phyloP scores from a whole-genome alignment of 2,329 filamentous ascomycete genomes.

The Neocucurbitaria cava region DNA sequence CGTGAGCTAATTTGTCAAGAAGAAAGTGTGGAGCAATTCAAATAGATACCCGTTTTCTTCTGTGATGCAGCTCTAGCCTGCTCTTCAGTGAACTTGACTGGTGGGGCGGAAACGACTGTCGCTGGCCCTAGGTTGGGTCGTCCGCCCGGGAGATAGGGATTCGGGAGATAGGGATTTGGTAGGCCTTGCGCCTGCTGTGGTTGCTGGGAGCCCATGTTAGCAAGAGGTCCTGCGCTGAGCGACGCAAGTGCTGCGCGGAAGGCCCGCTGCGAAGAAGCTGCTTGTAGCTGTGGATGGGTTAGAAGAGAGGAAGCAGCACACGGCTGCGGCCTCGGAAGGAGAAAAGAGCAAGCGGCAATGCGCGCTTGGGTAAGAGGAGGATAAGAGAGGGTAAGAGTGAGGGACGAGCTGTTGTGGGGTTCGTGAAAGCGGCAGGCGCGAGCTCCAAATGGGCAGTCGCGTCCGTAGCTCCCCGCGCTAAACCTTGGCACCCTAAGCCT shows the following conservation, averaged over 20 bases:
- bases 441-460: background rate
- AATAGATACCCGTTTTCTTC: conserved; percentile 46
- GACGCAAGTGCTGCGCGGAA: conserved; percentile 7
- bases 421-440: background rate
- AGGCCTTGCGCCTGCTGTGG: conserved; percentile 32
- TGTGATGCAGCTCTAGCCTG: conserved; percentile 39
- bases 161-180: conserved; percentile 36
- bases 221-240: conserved; percentile 8
- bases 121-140: conserved; percentile 36
- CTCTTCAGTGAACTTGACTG: conserved; percentile 37
- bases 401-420: background rate
- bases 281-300: background rate
- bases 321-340: too few relatives aligned
- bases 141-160: conserved; percentile 34
- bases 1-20: conserved; percentile 38
- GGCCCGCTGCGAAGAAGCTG: background rate
- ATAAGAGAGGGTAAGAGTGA: too few relatives aligned
- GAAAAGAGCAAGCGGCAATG: background rate
- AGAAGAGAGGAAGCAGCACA: background rate
- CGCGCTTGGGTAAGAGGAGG: background rate
- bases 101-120: conserved; percentile 36
- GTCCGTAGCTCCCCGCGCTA: conserved; percentile 11
- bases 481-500: background rate
- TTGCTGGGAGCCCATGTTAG: conserved; percentile 33
- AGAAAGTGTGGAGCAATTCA: conserved; percentile 24